Base-by-base conservation (phyloP, 2,329 filamentous ascomycete species). In the Ciborinia camelliae region DNA sequence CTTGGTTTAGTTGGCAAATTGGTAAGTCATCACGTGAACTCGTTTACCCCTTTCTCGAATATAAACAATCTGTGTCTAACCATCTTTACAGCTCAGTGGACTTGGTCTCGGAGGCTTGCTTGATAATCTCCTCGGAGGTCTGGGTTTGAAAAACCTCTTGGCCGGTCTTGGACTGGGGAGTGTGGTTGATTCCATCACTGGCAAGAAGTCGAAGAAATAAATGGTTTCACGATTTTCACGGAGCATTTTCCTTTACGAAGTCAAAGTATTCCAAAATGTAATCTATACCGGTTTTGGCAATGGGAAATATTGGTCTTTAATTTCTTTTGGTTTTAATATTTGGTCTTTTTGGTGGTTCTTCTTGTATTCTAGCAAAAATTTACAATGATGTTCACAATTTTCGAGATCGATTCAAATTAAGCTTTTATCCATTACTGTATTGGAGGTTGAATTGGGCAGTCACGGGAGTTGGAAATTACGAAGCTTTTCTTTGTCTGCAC, bases 101-200 rank as follows among this genome's bases (percentile, higher is more conserved):
- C 85, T 97, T 35, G 92, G 92, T 65, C 84, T 97, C 1, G 92
- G 92, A 66, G 89, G 90, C 20, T 77, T 97, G 0, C 85, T 97
- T 70, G 90, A 94, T 68, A 87, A 88, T 57, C 80, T 96, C 4
- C 83, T 97, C 1, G 90, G 90, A 64, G 89, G 89, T 1, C 78
- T 95, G 26, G 91, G 91, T 18, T 81, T 96, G 66, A 86, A 88
- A 77, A 90, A 90, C 75, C 79, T 95, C 26, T 83, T 96, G 20
- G 86, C 86, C 9, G 84, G 89, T 2, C 83, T 97, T 35, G 92
- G 92, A 67, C 78, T 92, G 14, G 80, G 80, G 3, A 73, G 76
- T 60, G 64, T 80, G 51, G 79, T 78, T 3, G 75, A 77, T 58
- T 73, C 77, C 12, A 66, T 81, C 62, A 77, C 76, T n/a, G 81